Base-by-base conservation (phyloP, 768 basidiomycete genomes). In the Rhodosporidiobolus odoratus region DNA sequence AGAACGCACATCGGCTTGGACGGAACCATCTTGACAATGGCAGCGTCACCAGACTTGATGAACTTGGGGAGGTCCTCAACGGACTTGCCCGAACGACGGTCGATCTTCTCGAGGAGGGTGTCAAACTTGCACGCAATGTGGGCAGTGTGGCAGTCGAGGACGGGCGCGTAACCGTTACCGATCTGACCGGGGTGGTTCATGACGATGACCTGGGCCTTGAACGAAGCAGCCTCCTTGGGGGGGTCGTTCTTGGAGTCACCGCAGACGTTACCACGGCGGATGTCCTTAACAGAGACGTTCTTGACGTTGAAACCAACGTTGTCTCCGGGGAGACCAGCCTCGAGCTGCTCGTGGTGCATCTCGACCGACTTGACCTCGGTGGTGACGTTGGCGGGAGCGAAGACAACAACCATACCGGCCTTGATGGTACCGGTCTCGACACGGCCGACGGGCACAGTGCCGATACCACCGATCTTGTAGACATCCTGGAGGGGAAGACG, bases 281-380 rank as follows among this genome's bases (percentile, higher is more conserved):
- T 98, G 85, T 99, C 96, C 88, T 99, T 99, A 82, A 99, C 95
- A 72, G 96, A 98, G 58, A 99, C 96, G 91, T 96, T 96, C 88
- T 89, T 91, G 74, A 41, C 76, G 88, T 96, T 96, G 88, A 96
- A 98, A 76, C 92, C 92, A 80, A 99, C 95, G 83, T 99, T 99
- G 87, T 99, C 96, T 85, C 96, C 96, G 71, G 96, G 96, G 74
- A 84, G 75, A 84, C 95, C 96, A 83, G 91, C 85, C 81, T 85
- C 88, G 82, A 99, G 93, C 83, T 78, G 77, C 81, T 94, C 92
- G 87, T 94, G 93, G 81, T 95, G 93, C 95, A 97, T 97, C 84
- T 97, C 94, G 82, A 96, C 93, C 78, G 96, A 98, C 89, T 98
- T 98, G 86, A 99, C 96, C 92, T 99, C 96, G 84, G 96, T 99